Conservation (phyloP, 768 basidiomycete genomes). For the Favolaschia claudopus region DNA sequence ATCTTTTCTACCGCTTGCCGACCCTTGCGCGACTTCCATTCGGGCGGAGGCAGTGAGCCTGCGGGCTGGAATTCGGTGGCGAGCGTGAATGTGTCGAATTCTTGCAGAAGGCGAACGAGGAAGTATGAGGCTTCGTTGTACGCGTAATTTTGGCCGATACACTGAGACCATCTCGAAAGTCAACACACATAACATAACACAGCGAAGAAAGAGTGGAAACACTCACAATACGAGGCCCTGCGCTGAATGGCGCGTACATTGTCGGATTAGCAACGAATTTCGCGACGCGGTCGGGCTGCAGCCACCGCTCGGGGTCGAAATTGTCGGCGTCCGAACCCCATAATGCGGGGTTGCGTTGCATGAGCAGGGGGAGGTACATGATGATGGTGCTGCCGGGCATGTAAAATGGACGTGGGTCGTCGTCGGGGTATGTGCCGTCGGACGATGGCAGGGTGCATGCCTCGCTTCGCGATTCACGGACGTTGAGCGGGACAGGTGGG, state of each 20-base stretch:
- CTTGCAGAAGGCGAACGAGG: constrained; percentile 71
- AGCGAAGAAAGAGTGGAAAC: neutral
- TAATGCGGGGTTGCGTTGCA: constrained; percentile 69
- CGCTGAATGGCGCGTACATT: constrained; percentile 80
- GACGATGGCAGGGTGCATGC: constrained; percentile 60
- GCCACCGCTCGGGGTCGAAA: constrained; percentile 85
- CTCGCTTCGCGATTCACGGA: constrained; percentile 60
- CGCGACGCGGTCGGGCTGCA: constrained; percentile 61
- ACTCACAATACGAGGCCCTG: constrained; percentile 66
- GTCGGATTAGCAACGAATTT: constrained; percentile 64
- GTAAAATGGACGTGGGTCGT: constrained; percentile 54
- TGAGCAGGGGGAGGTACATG: constrained; percentile 66
- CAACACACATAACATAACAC: neutral
- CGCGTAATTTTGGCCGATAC: constrained; percentile 77
- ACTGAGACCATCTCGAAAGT: constrained; percentile 47
- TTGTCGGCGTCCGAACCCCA: constrained; percentile 82
- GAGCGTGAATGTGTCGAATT: constrained; percentile 65
- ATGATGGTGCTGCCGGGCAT: constrained; percentile 66
- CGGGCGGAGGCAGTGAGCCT: constrained; percentile 65
- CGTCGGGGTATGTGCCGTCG: constrained; percentile 52
- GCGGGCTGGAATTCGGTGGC: constrained; percentile 67
- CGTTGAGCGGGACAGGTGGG: constrained; percentile 80
- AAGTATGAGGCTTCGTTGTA: constrained; percentile 81
- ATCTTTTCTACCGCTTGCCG: constrained; percentile 65
- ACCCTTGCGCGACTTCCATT: constrained; percentile 59